Evolutionary conservation across 495 filamentous ascomycete genomes (phyloP).

Genomic region (Lasiosphaeria hispida): DNA sequence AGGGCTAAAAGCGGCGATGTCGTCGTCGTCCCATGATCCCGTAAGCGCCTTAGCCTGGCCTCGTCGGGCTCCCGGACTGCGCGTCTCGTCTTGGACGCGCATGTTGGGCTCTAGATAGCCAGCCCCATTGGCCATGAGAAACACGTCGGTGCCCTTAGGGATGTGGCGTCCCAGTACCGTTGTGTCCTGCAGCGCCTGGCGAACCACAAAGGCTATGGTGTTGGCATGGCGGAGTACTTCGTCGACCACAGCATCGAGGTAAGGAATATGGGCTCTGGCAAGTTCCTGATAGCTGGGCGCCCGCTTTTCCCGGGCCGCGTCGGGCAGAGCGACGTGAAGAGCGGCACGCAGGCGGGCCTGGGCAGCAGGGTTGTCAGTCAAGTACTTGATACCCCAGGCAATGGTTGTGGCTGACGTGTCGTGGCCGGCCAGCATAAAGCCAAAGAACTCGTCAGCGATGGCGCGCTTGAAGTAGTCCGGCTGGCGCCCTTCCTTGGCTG

Average conservation of each 20-base stretch:
- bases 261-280: slow-evolving; percentile 17
- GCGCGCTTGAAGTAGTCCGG: slow-evolving; percentile 24
- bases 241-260: slow-evolving; percentile 35
- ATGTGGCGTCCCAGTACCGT: slow-evolving; percentile 33
- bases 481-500: slow-evolving; percentile 29
- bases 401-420: slow-evolving; percentile 28
- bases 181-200: slow-evolving; percentile 34
- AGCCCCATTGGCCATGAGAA: slow-evolving; percentile 31
- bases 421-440: slow-evolving; percentile 31
- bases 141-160: slow-evolving; percentile 41
- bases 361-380: slow-evolving; percentile 26
- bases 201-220: slow-evolving; percentile 21
- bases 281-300: slow-evolving; percentile 26
- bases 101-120: slow-evolving; percentile 24
- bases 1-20: slow-evolving; percentile 42
- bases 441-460: slow-evolving; percentile 37
- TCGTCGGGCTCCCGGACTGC: slow-evolving; percentile 34
- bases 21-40: slow-evolving; percentile 41
- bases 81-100: slow-evolving; percentile 14
- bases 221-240: slow-evolving; percentile 25
- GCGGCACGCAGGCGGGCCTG: slow-evolving; percentile 27
- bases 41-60: slow-evolving; percentile 17
- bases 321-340: slow-evolving; percentile 18
- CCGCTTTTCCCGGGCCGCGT: slow-evolving; percentile 12
- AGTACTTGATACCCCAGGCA: slow-evolving; percentile 34